Base-by-base conservation (phyloP, 2,329 filamentous ascomycete genomes). In the Paecilomyces sp. region DNA sequence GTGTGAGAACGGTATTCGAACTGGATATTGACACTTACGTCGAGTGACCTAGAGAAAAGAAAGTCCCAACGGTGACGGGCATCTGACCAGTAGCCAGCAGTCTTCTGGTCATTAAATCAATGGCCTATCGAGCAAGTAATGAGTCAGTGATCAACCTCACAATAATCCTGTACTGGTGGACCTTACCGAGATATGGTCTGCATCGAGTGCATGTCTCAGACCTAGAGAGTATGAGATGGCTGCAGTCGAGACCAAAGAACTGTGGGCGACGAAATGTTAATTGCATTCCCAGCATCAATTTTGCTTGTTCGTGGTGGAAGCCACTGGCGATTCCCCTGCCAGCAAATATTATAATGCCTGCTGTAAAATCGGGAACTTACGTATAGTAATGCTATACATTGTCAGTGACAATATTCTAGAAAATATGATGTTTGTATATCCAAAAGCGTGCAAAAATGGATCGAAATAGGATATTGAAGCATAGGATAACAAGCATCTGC, bases 121-220 rank as follows among this genome's bases (percentile, higher is more conserved):
- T 99, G 63, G 92, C 93, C 67, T 82, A 60, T 28, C 31, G 31
- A 36, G 77, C 76, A 68, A 83, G 84, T 73, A 61, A 57, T 30
- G 58, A 54, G 13, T 15, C 24, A 12, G 60, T 30, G 53, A 50
- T 56, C 18, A 8, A 47, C 18, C 41, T 4, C 54, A 13, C 3
- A 18, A 25, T 22, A 25, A 2, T 54, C 54, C 54, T 24, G 54
- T 15, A 3, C n/a, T 11, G 25, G 28, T 13, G 25, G 60, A 68
- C 50, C 31, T 33, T 73, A 83, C 80, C 50, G 85, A 86, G 64
- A 90, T 90, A 71, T 97, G 94, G 75, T 97, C 93, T n/a, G 93
- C 94, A 70, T 97, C 94, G 53, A 97, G 85, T n/a, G 93, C 93
- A 79, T 97, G 93, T 51, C 93, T 88, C 12, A 97, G 83, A 2